These are phyloP conservation scores for Penicillium digitatum DNA, from an alignment of 2,329 filamentous ascomycete genomes.

Conservation along the genomic window DNA sequence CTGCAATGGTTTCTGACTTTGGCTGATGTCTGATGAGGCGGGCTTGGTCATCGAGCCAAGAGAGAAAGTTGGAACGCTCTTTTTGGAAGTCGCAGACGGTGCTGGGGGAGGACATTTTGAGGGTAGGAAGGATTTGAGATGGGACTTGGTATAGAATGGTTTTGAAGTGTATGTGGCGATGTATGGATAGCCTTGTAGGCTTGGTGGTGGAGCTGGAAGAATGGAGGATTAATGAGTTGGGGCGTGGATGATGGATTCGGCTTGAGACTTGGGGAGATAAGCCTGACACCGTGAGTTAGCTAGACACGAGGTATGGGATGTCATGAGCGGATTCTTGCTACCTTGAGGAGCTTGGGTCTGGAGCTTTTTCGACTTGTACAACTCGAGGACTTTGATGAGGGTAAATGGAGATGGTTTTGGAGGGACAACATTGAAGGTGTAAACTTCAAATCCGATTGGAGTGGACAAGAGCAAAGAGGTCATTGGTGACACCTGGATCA, in stretches of 20 bases:
- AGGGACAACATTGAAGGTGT: neutral
- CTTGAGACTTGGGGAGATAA: neutral
- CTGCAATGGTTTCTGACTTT: neutral
- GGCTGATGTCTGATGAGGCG: neutral
- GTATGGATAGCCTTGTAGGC: neutral
- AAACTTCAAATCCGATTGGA: neutral
- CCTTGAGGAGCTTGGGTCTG: neutral
- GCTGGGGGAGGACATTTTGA: neutral
- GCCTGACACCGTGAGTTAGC: neutral
- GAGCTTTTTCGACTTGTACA: neutral
- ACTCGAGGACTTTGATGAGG: neutral
- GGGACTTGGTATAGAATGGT: neutral
- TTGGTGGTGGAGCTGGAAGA: neutral
- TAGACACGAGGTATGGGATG: neutral
- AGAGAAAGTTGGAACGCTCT: neutral
- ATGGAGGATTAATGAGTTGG: neutral
- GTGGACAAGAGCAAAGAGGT: neutral
- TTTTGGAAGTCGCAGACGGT: neutral
- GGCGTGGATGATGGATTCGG: neutral
- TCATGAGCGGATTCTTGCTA: neutral
- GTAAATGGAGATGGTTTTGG: neutral
- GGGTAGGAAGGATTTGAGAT: no score
- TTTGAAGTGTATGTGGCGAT: neutral
- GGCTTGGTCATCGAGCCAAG: neutral
- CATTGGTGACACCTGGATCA: neutral